Base-by-base conservation (phyloP, 176 grass and related monocot species). In the Elaeis guineensis region DNA sequence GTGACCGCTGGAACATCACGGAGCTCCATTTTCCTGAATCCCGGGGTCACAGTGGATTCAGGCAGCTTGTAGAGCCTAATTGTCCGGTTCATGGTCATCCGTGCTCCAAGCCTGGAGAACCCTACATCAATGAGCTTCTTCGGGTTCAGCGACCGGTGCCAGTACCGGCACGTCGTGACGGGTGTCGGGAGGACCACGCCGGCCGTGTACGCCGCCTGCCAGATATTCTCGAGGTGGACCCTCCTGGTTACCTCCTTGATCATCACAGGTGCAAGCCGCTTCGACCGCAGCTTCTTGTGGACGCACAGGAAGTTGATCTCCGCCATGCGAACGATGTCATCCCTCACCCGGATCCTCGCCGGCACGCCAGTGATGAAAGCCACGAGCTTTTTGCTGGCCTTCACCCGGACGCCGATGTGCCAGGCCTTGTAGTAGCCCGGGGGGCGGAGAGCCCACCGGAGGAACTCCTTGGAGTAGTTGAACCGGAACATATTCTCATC, bases 401-500 rank as follows among this genome's bases (percentile, higher is more conserved):
- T 89, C 64, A 83, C 94, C 50, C 94, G 84, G 75, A 98, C 94
- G n/a, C 94, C 94, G 58, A 98, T 98, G 79, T 98, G 94, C 94
- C 94, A 98, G 60, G 77, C 68, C 69, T 81, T 81, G 82, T 78
- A 93, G 79, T 85, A 93, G 64, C 81, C 83, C 1, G 94, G 88
- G 11, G 94, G 88, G 30, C 85, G 85, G 69, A 98, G 88, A 9
- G 94, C 94, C 94, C 94, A 98, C 39, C 79, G 81, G 53, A 98
- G 88, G 77, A 98, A 98, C 73, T 66, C 83, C 16, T 76, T 80
- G 19, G 94, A 93, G 77, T 98, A 98, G 77, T 98, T 93, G 82
- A 98, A 98, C 17, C 94, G 88, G 87, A 98, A 98, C 94, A 98
- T 93, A 64, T 93, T 98, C 77, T 99, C 94, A 50, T 99, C 94